These are phyloP conservation scores for Heliosperma pusillum DNA, from an alignment of 148 eudicot genomes.

Conservation along the genomic window DNA sequence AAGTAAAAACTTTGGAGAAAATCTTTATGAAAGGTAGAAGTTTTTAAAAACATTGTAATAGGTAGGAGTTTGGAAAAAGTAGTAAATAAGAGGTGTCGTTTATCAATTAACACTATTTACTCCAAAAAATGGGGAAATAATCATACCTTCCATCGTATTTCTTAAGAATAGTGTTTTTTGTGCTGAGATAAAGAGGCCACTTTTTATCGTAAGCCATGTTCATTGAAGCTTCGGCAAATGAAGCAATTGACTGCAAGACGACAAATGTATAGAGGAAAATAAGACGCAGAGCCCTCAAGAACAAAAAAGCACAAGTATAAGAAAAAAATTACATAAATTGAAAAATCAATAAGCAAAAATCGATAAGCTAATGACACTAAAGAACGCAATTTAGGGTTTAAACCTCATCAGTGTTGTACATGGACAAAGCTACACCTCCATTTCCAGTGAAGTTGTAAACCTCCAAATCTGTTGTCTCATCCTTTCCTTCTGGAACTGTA, in stretches of 20 bases:
- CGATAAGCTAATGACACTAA: background rate
- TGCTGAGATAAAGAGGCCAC: conserved; percentile 97
- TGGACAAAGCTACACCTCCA: conserved; percentile 86
- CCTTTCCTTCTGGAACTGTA: conserved; percentile 80
- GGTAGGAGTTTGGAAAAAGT: background rate
- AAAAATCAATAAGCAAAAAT: background rate
- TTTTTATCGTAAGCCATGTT: conserved; percentile 68
- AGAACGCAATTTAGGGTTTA: conserved; percentile 1
- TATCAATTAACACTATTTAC: too few species aligned
- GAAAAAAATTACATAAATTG: background rate
- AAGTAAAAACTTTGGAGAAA: background rate
- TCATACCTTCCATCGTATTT: conserved; percentile 88
- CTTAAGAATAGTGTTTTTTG: conserved; percentile 91
- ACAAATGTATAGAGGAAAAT: conserved; percentile 5
- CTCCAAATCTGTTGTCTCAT: conserved; percentile 66
- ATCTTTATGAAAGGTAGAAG: too few species aligned
- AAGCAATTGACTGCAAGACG: conserved; percentile 53
- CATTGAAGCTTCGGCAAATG: conserved; percentile 98
- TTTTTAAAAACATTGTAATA: too few species aligned
- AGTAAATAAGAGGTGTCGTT: too few species aligned
- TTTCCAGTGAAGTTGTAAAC: conserved; percentile 72
- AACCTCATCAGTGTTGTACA: conserved; percentile 99
- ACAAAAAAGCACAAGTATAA: conserved; percentile 2
- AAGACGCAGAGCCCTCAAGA: background rate
- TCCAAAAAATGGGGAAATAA: background rate